phyloP scores from a whole-genome alignment of 1,284 basidiomycete species.

The Boletus semigastroideus region DNA sequence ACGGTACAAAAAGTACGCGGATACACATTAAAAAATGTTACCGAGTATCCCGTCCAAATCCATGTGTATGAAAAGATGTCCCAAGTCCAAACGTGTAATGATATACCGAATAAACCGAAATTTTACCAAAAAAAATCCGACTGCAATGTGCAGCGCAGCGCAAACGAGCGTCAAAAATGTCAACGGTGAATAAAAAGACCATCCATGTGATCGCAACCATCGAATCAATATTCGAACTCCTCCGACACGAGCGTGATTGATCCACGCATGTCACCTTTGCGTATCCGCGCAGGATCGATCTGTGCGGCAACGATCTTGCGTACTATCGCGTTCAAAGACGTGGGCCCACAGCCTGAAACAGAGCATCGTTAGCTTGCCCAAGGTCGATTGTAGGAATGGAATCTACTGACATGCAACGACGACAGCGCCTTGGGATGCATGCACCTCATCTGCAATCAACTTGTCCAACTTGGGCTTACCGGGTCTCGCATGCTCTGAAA shows the following conservation, averaged over 20 bases:
- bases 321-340: conserved; percentile 69
- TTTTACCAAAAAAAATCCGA: too few relatives aligned
- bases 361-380: neutral
- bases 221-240: conserved; percentile 64
- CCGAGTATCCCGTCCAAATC: too few relatives aligned
- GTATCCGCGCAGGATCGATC: conserved; percentile 56
- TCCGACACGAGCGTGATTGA: conserved; percentile 64
- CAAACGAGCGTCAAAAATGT: conserved; percentile 12
- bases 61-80: too few relatives aligned
- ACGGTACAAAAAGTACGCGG: too few relatives aligned
- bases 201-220: neutral
- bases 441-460: conserved; percentile 68
- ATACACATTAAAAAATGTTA: too few relatives aligned
- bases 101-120: neutral
- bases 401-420: conserved; percentile 67
- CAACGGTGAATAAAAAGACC: neutral
- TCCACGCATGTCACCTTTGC: conserved; percentile 62
- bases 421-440: conserved; percentile 52
- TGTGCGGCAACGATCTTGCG: conserved; percentile 66
- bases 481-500: conserved; percentile 69
- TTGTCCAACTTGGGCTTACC: conserved; percentile 74
- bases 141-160: too few relatives aligned
- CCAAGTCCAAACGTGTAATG: too few relatives aligned
- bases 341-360: conserved; percentile 68
- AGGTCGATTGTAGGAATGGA: neutral